Evolutionary conservation across 2,329 filamentous ascomycete species (phyloP).

Genomic region (Daldinia sp.): DNA sequence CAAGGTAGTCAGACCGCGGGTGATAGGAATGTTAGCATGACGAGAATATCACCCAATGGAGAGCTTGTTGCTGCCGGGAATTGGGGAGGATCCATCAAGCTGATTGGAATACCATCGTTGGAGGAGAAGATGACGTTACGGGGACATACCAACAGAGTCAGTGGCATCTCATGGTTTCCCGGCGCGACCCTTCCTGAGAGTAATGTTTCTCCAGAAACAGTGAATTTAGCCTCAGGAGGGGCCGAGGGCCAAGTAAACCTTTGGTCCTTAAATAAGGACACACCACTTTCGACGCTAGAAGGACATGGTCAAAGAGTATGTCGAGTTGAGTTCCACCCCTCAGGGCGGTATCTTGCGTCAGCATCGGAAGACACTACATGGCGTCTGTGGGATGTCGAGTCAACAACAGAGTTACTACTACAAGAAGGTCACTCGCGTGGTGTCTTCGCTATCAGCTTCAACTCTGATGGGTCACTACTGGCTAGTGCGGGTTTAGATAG

Average conservation of each 20-base stretch:
- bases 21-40: slow-evolving; percentile 91
- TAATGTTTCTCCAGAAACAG: slow-evolving; percentile 76
- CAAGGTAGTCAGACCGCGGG: slow-evolving; percentile 94
- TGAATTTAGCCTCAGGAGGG: slow-evolving; percentile 91
- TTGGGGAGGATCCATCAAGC: slow-evolving; percentile 89
- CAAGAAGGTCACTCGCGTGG: slow-evolving; percentile 97
- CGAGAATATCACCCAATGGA: slow-evolving; percentile 88
- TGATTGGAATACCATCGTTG: slow-evolving; percentile 86
- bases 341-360: slow-evolving; percentile 87
- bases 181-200: slow-evolving; percentile 78
- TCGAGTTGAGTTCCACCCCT: slow-evolving; percentile 93
- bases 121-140: slow-evolving; percentile 80
- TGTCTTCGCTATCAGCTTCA: slow-evolving; percentile 91
- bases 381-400: slow-evolving; percentile 91
- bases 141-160: slow-evolving; percentile 89
- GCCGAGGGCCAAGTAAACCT: slow-evolving; percentile 89
- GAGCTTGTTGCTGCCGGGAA: slow-evolving; percentile 89
- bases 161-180: slow-evolving; percentile 91
- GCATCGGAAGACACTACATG: slow-evolving; percentile 97
- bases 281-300: slow-evolving; percentile 82
- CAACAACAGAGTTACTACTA: slow-evolving; percentile 82
- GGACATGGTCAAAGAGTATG: slow-evolving; percentile 91
- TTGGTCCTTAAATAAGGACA: slow-evolving; percentile 90
- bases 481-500: slow-evolving; percentile 95
- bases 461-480: slow-evolving; percentile 88